A percentile compares a stretch with the other conserved stretches of the same genome.
Conservation (phyloP, 2,329 filamentous ascomycete species). For the Clarireedia paspali region DNA sequence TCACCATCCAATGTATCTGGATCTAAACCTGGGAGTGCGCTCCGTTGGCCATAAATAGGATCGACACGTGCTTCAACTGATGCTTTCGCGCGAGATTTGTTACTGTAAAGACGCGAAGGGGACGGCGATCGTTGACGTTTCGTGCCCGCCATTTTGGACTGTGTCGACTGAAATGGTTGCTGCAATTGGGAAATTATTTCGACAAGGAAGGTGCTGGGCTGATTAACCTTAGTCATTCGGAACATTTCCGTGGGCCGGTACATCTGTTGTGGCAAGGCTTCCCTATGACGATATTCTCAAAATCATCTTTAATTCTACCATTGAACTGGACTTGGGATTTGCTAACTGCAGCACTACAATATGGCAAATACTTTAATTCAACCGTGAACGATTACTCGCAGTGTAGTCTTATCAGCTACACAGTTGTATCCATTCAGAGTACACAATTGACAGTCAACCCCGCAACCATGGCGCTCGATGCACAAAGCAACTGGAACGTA, state of each 20-base stretch:
- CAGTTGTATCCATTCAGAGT: neutral
- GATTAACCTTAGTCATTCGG: neutral
- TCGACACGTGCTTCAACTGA: conserved; percentile 38
- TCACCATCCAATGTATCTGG: conserved; percentile 40
- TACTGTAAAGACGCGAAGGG: conserved; percentile 13
- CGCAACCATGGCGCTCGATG: conserved; percentile 23
- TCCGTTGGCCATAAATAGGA: conserved; percentile 62
- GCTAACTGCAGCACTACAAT: too few relatives aligned
- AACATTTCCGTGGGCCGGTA: too few relatives aligned
- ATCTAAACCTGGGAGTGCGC: conserved; percentile 60
- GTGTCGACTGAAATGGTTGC: neutral
- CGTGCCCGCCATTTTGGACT: neutral
- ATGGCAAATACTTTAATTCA: too few relatives aligned
- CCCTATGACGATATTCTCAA: too few relatives aligned
- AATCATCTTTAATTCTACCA: too few relatives aligned
- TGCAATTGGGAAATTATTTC: neutral
- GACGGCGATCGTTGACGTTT: conserved; percentile 5
- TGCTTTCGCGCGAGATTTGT: conserved; percentile 18
- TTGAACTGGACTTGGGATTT: too few relatives aligned
- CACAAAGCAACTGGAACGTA: conserved; percentile 27
- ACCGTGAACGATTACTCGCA: neutral
- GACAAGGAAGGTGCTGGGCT: neutral
- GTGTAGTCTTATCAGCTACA: neutral
- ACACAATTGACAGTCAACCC: neutral
- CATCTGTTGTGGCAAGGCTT: too few relatives aligned